phyloP scores from a whole-genome alignment of 2,329 filamentous ascomycete species.

The Clonostachys solani region DNA sequence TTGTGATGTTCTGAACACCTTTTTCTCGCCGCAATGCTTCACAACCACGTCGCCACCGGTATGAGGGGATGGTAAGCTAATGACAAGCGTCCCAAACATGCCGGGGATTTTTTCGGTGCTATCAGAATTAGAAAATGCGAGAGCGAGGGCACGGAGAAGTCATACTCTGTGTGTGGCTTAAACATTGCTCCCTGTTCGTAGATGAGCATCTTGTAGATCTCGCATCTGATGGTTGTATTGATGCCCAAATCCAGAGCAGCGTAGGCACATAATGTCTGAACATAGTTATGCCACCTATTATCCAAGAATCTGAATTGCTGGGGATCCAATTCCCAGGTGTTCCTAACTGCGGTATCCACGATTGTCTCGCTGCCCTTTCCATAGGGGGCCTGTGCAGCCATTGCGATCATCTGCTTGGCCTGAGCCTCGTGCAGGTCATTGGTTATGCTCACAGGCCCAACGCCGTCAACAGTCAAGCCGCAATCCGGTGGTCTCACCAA shows the following conservation, averaged over 20 bases:
- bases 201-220: constrained; percentile 41
- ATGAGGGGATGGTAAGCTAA: constrained; percentile 42
- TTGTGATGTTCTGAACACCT: constrained; percentile 21
- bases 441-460: too few species aligned
- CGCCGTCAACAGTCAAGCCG: too few species aligned
- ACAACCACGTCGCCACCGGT: constrained; percentile 39
- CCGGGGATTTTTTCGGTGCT: constrained; percentile 38
- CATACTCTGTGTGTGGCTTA: constrained; percentile 36
- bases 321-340: constrained; percentile 36
- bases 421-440: constrained; percentile 5
- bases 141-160: not conserved
- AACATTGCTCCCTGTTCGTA: constrained; percentile 46
- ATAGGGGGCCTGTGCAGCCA: constrained; percentile 23
- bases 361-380: constrained; percentile 31
- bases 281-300: constrained; percentile 19
- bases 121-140: not conserved
- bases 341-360: constrained; percentile 31
- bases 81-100: constrained; percentile 45
- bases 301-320: constrained; percentile 28
- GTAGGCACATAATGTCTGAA: constrained; percentile 13
- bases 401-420: constrained; percentile 15
- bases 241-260: constrained; percentile 25
- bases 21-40: constrained; percentile 24
- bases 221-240: constrained; percentile 16
- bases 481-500: too few species aligned